Evolutionary conservation across 2,329 filamentous ascomycete genomes (phyloP), one percentile per base, ranked within the genome.

Genomic region (Lasiodiplodia sp.): DNA sequence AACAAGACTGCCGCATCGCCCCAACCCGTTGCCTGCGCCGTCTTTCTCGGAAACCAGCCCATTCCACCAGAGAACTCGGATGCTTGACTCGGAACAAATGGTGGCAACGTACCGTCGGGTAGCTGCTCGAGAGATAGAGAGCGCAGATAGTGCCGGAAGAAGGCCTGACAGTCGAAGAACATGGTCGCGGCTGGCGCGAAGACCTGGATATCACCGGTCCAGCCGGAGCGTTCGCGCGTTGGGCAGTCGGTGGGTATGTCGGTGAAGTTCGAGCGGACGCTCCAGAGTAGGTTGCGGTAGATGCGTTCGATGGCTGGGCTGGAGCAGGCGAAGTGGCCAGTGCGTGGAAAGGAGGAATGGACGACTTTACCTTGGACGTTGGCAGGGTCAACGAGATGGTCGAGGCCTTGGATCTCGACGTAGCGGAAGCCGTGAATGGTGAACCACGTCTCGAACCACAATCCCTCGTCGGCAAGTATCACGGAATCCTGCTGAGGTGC

Each of bases 191-290:
- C 64, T n/a, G 49, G 58, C n/a, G 67, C 51, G 25, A 69, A 69
- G 4, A 66, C n/a, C 23, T 64, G 57, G 25, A 69, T 23, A 5
- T 69, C 67, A 1, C 67, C 67, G 28, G 67, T 65, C 58, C 67
- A 69, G 11, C 67, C 67, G 4, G 28, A 44, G 18, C 67, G 28
- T 31, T 69, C 58, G 31, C 67, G 31, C 8, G 63, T 51, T 31
- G 58, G 58, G 47, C 67, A 68, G 23, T 64, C 67, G 21, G 67
- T 68, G 16, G 57, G 67, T 21, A 68, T 37, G 63, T 47, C 53
- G 28, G 55, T 16, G 47, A 64, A 64, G 28, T 64, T 65, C 12
- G 57, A 44, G 40, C 56, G 40, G 57, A 64, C 63, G 10, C 44
- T 44, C 67, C 57, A 68, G 18, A 23, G 25, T 5, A 56, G 21